These are phyloP conservation scores for Suillus bovinus DNA, from an alignment of 768 basidiomycete species.

Conservation along the genomic window DNA sequence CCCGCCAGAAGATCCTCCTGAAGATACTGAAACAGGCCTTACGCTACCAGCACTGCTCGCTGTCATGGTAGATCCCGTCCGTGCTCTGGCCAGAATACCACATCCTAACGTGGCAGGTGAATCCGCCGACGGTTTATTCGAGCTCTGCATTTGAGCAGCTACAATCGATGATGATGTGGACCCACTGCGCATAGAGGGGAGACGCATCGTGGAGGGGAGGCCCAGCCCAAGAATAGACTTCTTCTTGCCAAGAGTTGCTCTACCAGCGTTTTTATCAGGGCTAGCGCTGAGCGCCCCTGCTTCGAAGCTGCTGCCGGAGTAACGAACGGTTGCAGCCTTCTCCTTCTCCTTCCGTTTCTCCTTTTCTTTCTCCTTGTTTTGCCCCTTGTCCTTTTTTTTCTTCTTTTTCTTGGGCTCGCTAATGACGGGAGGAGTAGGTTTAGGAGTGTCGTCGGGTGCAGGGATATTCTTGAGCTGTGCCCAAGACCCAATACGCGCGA, in stretches of 20 bases:
- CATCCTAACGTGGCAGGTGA: slow-evolving; percentile 31
- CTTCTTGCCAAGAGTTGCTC: slow-evolving; percentile 44
- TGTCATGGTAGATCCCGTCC: slow-evolving; percentile 38
- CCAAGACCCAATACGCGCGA: slow-evolving; percentile 76
- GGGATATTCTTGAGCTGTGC: slow-evolving; percentile 51
- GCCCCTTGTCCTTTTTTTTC: slow-evolving; percentile 40
- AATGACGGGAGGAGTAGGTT: slow-evolving; percentile 11
- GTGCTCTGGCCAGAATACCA: slow-evolving; percentile 33
- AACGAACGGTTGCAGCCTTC: slow-evolving; percentile 38
- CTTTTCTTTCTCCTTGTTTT: slow-evolving; percentile 14
- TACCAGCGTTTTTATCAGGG: slow-evolving; percentile 15
- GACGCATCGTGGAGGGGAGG: slow-evolving; percentile 53
- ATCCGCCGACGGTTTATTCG: slow-evolving; percentile 32
- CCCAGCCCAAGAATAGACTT: slow-evolving; percentile 62
- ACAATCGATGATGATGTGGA: slow-evolving; percentile 39
- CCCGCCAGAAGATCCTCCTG: slow-evolving; percentile 42
- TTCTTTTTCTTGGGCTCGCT: slow-evolving; percentile 36
- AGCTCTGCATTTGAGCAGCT: slow-evolving; percentile 8
- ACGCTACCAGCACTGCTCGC: slow-evolving; percentile 44
- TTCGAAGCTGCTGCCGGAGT: slow-evolving; percentile 68
- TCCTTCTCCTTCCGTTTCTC: slow-evolving; percentile 31
- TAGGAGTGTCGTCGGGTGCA: slow-evolving; percentile 29
- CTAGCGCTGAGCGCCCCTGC: slow-evolving; percentile 53
- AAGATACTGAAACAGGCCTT: slow-evolving; percentile 44
- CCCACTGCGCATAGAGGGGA: slow-evolving; percentile 38